Evolutionary conservation across 371 early-diverging fungal species (phyloP), one percentile per base, ranked within the genome.

Genomic region (Circinella minor): DNA sequence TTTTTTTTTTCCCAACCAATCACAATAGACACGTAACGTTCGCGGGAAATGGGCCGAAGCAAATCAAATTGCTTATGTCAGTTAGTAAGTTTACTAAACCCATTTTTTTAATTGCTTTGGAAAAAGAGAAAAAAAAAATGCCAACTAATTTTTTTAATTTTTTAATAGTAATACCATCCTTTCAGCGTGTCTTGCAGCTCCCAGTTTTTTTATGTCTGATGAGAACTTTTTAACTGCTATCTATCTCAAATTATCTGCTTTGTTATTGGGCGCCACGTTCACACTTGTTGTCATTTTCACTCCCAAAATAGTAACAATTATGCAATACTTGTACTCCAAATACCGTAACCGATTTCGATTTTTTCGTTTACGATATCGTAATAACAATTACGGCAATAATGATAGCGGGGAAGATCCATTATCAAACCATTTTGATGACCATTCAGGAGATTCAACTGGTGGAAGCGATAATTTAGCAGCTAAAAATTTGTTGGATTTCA

Each of bases 21-120:
- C 27, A 27, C 27, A 9, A 49, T 55, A 48, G 83, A 83, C 83
- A 34, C 70, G 81, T 36, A 70, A 73, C 39, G 75, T 83, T 18
- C 68, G 68, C 20, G 74, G 78, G 7, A 79, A 77, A 76, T 81
- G 76, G 77, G 78, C 81, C 11, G 83, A 83, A 60, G 66, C 83
- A 14, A 77, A 76, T n/a, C 83, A 83, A 66, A 76, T 81, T 54
- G 74, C 76, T 14, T 83, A 79, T 63, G 81, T 83, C 17, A 83
- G 79, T 69, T 83, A 81, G 83, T 83, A 81, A 77, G 83, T 74
- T 27, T 27, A 27, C 2, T 27, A 27, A 27, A 27, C 27, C 27
- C 27, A 27, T 27, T 27, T 27, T 27, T 27, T 27, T 2, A 27
- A 27, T 27, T 27, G 27, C 27, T 2, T 27, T 27, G 27, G 27